phyloP scores from a whole-genome alignment of 2,329 filamentous ascomycete species.

The Stachybotrys chlorohalonatus region DNA sequence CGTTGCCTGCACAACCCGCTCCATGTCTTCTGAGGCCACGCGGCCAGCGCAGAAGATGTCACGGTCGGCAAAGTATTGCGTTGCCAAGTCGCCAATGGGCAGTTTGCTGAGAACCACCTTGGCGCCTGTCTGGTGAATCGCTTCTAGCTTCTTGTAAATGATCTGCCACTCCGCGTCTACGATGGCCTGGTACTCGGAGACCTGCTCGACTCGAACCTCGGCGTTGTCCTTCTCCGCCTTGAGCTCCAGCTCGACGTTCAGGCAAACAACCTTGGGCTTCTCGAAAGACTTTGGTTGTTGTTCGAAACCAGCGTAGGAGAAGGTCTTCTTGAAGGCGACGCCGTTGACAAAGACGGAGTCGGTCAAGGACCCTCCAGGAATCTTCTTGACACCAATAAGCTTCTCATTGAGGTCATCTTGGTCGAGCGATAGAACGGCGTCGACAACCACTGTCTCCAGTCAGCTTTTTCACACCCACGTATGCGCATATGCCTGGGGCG shows the following conservation, averaged over 20 bases:
- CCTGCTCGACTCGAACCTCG: constrained; percentile 94
- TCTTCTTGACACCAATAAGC: constrained; percentile 96
- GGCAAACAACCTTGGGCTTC: constrained; percentile 90
- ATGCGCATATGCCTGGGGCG: not conserved
- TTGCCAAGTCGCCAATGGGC: constrained; percentile 93
- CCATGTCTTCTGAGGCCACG: constrained; percentile 84
- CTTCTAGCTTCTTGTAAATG: constrained; percentile 98
- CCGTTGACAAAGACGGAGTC: constrained; percentile 96
- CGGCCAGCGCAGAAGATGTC: constrained; percentile 98
- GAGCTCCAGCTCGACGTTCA: constrained; percentile 96
- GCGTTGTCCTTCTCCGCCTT: constrained; percentile 99
- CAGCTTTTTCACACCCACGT: constrained; percentile 10
- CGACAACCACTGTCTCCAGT: constrained; percentile 74
- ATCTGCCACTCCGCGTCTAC: constrained; percentile 99
- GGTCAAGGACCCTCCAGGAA: constrained; percentile 89
- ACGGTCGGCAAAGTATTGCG: constrained; percentile 95
- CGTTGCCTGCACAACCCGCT: constrained; percentile 90
- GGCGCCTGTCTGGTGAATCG: constrained; percentile 83
- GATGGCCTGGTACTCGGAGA: constrained; percentile 98
- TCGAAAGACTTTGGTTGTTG: constrained; percentile 95
- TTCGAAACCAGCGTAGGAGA: constrained; percentile 97
- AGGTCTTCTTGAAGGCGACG: constrained; percentile 99
- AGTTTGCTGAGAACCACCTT: constrained; percentile 97
- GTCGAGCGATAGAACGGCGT: constrained; percentile 89
- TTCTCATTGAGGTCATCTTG: constrained; percentile 97